phyloP scores from a whole-genome alignment of 2,329 filamentous ascomycete species.

The Beauveria asiatica region DNA sequence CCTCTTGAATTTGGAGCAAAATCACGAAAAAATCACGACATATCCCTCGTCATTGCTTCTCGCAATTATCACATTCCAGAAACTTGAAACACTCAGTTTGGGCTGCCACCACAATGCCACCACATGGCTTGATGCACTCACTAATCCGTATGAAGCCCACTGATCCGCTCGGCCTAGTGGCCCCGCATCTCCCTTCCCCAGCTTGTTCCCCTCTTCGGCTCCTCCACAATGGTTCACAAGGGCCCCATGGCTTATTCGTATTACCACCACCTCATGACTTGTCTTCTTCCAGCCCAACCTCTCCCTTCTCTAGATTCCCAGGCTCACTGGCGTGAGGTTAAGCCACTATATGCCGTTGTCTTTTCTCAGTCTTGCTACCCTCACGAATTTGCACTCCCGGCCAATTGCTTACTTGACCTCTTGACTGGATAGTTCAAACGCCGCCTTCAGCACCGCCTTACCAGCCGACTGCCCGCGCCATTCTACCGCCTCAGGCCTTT shows the following conservation, averaged over 20 bases:
- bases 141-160: neutral
- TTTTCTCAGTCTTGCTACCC: neutral
- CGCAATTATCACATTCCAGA: neutral
- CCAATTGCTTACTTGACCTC: neutral
- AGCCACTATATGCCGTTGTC: neutral
- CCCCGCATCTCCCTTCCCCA: neutral
- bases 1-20: neutral
- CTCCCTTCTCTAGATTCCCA: neutral
- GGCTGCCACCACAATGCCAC: neutral
- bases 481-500: slow-evolving; percentile 5
- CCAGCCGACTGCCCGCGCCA: slow-evolving; percentile 11
- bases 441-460: neutral
- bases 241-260: slow-evolving; percentile 3
- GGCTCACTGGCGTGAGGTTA: neutral
- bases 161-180: neutral
- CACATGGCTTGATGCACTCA: no score
- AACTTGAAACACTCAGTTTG: neutral
- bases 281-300: neutral
- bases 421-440: slow-evolving; percentile 8
- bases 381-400: neutral
- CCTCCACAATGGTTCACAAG: slow-evolving; percentile 7
- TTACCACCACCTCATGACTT: neutral
- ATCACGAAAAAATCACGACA: neutral
- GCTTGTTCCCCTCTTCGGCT: slow-evolving; percentile 1
- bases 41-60: neutral